Conservation (phyloP, 2,329 filamentous ascomycete genomes). For the Hortaea werneckii region DNA sequence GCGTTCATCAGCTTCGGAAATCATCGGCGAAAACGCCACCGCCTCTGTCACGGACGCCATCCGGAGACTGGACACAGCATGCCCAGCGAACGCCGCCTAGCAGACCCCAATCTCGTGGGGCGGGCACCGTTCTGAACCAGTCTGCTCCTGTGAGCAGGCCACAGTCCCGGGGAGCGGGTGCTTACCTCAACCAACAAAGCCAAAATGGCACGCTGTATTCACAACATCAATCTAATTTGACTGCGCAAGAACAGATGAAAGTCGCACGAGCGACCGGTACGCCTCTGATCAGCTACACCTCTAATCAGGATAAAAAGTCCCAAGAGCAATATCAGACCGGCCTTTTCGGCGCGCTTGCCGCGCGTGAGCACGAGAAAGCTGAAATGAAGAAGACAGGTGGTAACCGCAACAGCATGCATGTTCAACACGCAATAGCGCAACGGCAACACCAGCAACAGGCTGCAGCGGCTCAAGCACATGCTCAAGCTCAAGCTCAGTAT, state of each 20-base stretch:
- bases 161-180: constrained; percentile 49
- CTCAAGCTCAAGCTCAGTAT: constrained; percentile 15
- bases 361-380: constrained; percentile 66
- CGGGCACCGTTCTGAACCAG: constrained; percentile 15
- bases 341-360: constrained; percentile 69
- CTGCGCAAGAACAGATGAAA: constrained; percentile 79
- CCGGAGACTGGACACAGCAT: constrained; percentile 36
- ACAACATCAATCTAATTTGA: constrained; percentile 53
- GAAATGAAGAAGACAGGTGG: constrained; percentile 60
- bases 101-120: constrained; percentile 23
- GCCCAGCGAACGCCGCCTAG: constrained; percentile 19
- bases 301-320: constrained; percentile 30
- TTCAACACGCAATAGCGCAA: constrained; percentile 56
- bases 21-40: constrained; percentile 28
- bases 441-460: constrained; percentile 41
- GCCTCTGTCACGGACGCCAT: constrained; percentile 32
- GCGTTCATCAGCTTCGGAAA: constrained; percentile 13
- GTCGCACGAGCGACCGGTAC: constrained; percentile 72
- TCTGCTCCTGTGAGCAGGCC: constrained; percentile 28
- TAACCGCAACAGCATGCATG: constrained; percentile 40
- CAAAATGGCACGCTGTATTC: constrained; percentile 3
- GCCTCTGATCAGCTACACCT: constrained; percentile 59
- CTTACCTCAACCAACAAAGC: constrained; percentile 34
- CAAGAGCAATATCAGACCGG: constrained; percentile 35
- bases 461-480: constrained; percentile 4